Conservation (phyloP, 306 rosid species). For the Biancaea sappan region DNA sequence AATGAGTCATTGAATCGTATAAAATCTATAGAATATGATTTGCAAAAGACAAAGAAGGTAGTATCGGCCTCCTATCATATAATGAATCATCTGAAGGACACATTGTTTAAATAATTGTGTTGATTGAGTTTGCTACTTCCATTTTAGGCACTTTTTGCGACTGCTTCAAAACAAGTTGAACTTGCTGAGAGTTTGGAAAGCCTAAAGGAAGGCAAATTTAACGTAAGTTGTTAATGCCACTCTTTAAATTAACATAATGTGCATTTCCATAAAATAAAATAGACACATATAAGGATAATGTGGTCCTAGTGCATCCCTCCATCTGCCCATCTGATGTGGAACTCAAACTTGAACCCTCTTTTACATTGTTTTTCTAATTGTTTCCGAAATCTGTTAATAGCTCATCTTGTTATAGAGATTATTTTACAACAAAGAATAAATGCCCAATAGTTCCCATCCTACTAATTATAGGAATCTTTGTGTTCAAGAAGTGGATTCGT, state of each 20-base stretch:
- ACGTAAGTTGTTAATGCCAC: constrained; percentile 56
- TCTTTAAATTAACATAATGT: constrained; percentile 9
- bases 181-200: constrained; percentile 88
- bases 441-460: neutral
- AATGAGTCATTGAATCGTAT: constrained; percentile 89
- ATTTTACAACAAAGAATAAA: neutral
- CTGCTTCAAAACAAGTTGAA: constrained; percentile 92
- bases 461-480: neutral
- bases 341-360: neutral
- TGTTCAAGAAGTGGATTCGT: neutral
- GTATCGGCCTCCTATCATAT: constrained; percentile 37
- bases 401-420: neutral
- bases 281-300: neutral
- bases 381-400: neutral
- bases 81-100: constrained; percentile 25
- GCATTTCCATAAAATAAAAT: constrained; percentile 1
- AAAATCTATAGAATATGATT: constrained; percentile 81
- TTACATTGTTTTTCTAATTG: neutral
- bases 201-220: constrained; percentile 53
- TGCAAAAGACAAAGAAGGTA: constrained; percentile 93
- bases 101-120: constrained; percentile 26
- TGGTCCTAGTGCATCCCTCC: constrained; percentile 8
- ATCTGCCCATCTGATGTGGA: constrained; percentile 9
- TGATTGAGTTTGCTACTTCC: constrained; percentile 34
- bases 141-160: constrained; percentile 75